Evolutionary conservation across 2,329 filamentous ascomycete genomes (phyloP).

Genomic region (Lecanosticta acicola): DNA sequence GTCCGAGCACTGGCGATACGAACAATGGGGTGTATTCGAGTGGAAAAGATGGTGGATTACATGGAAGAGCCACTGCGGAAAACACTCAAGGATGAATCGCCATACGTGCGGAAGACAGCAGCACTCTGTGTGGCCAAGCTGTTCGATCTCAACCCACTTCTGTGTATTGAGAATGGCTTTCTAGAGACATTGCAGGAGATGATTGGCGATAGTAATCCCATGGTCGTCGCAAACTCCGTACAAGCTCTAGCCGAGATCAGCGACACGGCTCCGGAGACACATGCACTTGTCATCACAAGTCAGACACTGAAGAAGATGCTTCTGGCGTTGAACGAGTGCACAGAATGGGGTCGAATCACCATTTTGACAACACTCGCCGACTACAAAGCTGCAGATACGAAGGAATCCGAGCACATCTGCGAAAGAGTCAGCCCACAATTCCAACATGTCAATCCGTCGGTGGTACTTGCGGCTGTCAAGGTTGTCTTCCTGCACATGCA

Average conservation of each 20-base stretch:
- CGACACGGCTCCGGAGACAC: slow-evolving; percentile 85
- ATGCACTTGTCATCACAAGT: slow-evolving; percentile 75
- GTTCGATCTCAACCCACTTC: slow-evolving; percentile 84
- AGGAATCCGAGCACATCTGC: slow-evolving; percentile 97
- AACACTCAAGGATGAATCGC: slow-evolving; percentile 92
- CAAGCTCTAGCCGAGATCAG: slow-evolving; percentile 87
- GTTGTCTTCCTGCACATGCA: slow-evolving; percentile 97
- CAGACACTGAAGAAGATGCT: slow-evolving; percentile 88
- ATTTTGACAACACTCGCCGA: slow-evolving; percentile 85
- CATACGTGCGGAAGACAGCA: slow-evolving; percentile 96
- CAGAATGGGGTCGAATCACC: slow-evolving; percentile 94
- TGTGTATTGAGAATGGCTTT: slow-evolving; percentile 97
- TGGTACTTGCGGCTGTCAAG: slow-evolving; percentile 95
- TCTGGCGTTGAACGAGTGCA: slow-evolving; percentile 95
- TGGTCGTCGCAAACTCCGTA: slow-evolving; percentile 98
- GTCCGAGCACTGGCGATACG: slow-evolving; percentile 91
- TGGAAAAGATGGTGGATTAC: slow-evolving; percentile 99
- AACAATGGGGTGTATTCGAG: slow-evolving; percentile 97
- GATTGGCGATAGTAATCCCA: slow-evolving; percentile 95
- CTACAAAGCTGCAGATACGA: slow-evolving; percentile 79
- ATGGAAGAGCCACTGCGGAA: slow-evolving; percentile 98
- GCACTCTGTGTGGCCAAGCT: slow-evolving; percentile 97
- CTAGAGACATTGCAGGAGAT: slow-evolving; percentile 88
- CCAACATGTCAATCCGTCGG: slow-evolving; percentile 95
- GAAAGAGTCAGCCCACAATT: slow-evolving; percentile 95